Evolutionary conservation across 805 yeast species (phyloP), one percentile per base, ranked within the genome.

Genomic region (Kodamaea lidongshanica): DNA sequence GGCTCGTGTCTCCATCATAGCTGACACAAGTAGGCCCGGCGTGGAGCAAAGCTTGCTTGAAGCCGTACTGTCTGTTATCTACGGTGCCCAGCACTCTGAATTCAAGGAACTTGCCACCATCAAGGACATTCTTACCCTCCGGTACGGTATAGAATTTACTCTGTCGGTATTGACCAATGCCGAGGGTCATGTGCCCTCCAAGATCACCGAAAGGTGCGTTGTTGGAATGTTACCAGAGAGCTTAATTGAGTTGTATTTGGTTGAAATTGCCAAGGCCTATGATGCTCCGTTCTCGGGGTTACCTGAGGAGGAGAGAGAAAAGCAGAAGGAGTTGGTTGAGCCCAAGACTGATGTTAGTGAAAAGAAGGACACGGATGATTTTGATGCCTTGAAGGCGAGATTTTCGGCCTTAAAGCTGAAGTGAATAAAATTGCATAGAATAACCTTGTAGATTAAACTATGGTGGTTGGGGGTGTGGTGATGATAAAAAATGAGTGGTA

Each of bases 181-280:
- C 9, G 56, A 58, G 5, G 56, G 51, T 3, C 60, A 65, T 6
- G 80, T 86, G 3, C 88, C 94, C 0, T 74, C 69, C n/a, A 80
- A 79, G 46, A 72, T 86, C 4, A 44, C 70, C 10, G 67, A 66
- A 25, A 59, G 87, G 38, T 77, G 92, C 35, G 61, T 70, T 11
- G 72, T 79, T 3, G 74, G 70, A 31, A 76, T 92, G 4, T 95
- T 95, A 1, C 53, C 68, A 4, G 67, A 64, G 24, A 74, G 67
- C 14, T 62, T 86, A 33, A 92, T 86, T 1, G 65, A 68, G 10
- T 54, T 82, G 36, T 87, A 87, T 45, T 60, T 87, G 38, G 61
- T 70, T 32, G 96, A 86, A 47, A 86, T 86, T 38, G 94, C 95
- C 1, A 65, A 65, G 30, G 82, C 94, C 0, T 86, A 87, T 46